Conservation (phyloP, 441 rosid genomes). For the Manihot esculenta region DNA sequence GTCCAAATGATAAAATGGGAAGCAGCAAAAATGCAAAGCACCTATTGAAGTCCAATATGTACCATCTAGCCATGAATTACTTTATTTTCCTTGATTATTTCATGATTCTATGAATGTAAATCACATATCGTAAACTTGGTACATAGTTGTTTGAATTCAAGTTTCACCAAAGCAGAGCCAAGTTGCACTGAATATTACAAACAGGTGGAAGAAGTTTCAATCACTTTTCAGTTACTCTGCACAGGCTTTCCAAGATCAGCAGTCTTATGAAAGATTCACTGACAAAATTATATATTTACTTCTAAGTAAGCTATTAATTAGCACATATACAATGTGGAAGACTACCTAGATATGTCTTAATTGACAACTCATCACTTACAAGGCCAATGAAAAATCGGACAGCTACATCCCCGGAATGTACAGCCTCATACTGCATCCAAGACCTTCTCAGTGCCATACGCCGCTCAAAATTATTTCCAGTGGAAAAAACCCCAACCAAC, state of each 20-base stretch:
- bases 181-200: background rate
- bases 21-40: background rate
- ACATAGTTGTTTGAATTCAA: background rate
- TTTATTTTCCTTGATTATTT: background rate
- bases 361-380: constrained; percentile 44
- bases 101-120: background rate
- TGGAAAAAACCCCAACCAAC: constrained; percentile 83
- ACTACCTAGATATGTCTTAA: background rate
- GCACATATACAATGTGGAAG: constrained; percentile 1
- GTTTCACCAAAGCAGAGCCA: background rate
- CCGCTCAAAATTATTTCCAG: constrained; percentile 88
- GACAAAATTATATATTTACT: background rate
- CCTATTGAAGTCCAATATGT: background rate
- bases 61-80: background rate
- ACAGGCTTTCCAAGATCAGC: background rate
- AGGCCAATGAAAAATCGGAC: constrained; percentile 90
- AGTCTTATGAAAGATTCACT: constrained; percentile 8
- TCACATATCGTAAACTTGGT: background rate
- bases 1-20: too few species aligned
- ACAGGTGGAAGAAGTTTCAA: background rate
- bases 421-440: constrained; percentile 86
- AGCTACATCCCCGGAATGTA: constrained; percentile 75
- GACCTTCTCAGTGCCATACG: constrained; percentile 92
- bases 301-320: background rate
- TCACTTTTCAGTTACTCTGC: background rate